Percentiles rank a stretch among this genome's conserved stretches.
Evolutionary conservation across 2,329 filamentous ascomycete species (phyloP).

Genomic region (Ilyonectria sp.): DNA sequence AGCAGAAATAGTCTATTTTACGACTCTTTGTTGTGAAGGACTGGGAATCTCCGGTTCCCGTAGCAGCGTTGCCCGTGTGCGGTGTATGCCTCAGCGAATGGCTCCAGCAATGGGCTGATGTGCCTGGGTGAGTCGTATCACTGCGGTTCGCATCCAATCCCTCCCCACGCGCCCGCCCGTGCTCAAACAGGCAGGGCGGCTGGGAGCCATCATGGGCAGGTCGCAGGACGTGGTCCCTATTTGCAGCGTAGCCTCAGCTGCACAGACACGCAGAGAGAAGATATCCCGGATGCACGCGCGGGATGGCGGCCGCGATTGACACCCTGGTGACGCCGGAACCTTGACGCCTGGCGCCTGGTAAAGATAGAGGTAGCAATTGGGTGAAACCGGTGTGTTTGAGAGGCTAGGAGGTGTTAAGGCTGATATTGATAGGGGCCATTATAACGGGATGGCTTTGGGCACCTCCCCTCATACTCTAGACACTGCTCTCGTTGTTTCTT

Average conservation of each 20-base stretch:
- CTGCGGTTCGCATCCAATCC: constrained; percentile 25
- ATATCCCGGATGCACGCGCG: constrained; percentile 10
- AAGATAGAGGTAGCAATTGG: not conserved
- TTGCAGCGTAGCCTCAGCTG: constrained; percentile 20
- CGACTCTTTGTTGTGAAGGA: constrained; percentile 12
- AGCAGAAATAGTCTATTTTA: constrained; percentile 7
- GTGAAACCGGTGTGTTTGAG: not conserved
- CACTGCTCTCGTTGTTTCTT: not conserved
- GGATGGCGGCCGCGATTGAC: not conserved
- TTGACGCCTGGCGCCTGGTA: not conserved
- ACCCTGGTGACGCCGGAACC: not conserved
- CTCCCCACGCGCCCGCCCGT: constrained; percentile 13
- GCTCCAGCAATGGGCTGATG: constrained; percentile 42
- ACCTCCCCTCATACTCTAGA: not conserved
- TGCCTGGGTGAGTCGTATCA: constrained; percentile 38
- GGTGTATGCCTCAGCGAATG: constrained; percentile 31
- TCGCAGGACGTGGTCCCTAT: constrained; percentile 21
- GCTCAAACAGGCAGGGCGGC: constrained; percentile 27
- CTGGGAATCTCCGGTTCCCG: constrained; percentile 23
- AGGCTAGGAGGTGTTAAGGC: not conserved
- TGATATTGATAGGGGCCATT: not conserved
- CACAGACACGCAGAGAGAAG: constrained; percentile 20
- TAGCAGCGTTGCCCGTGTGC: constrained; percentile 24
- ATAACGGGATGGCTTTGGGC: not conserved
- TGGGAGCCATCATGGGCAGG: constrained; percentile 9